phyloP scores from a whole-genome alignment of 208 protist genomes.

The Phytomonas sp. region DNA sequence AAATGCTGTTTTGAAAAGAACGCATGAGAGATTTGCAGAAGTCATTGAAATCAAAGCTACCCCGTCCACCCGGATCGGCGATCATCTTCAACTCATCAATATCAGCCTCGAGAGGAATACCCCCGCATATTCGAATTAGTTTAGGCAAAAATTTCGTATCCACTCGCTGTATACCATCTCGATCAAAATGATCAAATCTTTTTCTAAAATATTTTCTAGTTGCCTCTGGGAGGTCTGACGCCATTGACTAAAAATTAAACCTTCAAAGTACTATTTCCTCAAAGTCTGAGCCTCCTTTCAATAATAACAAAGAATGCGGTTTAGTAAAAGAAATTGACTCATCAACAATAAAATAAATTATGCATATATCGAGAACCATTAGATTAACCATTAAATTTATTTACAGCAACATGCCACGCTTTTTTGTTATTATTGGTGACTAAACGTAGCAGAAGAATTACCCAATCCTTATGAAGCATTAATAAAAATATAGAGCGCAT shows the following conservation, averaged over 20 bases:
- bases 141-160: slow-evolving; percentile 39
- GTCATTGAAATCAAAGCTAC: slow-evolving; percentile 63
- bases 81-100: slow-evolving; percentile 36
- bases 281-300: not conserved
- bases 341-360: not conserved
- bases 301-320: not conserved
- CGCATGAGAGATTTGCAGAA: slow-evolving; percentile 65
- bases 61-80: slow-evolving; percentile 56
- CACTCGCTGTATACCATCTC: slow-evolving; percentile 70
- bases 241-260: slow-evolving; percentile 15
- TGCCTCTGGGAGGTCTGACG: slow-evolving; percentile 31
- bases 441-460: not conserved
- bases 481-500: not conserved
- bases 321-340: not conserved
- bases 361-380: not conserved
- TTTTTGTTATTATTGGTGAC: slow-evolving; percentile 2
- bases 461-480: not conserved
- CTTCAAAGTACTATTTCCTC: slow-evolving; percentile 6
- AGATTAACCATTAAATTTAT: not conserved
- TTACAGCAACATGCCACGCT: not conserved
- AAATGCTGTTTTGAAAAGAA: slow-evolving; percentile 45
- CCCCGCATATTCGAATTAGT: slow-evolving; percentile 67
- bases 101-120: slow-evolving; percentile 52
- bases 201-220: slow-evolving; percentile 45
- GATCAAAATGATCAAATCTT: slow-evolving; percentile 69